phyloP scores from a whole-genome alignment of 1,139 yeast genomes.

The Zygosaccharomyces sapae region DNA sequence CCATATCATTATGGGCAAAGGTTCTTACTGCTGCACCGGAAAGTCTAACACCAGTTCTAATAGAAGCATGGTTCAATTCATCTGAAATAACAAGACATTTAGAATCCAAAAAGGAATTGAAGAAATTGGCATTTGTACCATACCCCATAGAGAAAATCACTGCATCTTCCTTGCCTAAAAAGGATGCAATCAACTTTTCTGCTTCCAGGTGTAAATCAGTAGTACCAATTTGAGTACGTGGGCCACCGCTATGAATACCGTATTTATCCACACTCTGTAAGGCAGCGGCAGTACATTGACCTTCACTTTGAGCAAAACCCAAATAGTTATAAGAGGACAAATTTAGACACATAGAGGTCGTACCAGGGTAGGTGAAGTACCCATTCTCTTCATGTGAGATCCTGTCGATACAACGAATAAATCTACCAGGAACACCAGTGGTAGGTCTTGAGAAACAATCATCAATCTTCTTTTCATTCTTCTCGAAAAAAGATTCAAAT shows the following conservation, averaged over 20 bases:
- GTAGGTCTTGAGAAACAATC: conserved; percentile 96
- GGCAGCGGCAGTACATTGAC: conserved; percentile 82
- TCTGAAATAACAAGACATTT: conserved; percentile 90
- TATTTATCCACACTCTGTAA: conserved; percentile 56
- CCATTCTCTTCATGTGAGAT: conserved; percentile 56
- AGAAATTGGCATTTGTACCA: conserved; percentile 91
- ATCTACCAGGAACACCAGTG: conserved; percentile 96
- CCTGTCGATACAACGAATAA: conserved; percentile 75
- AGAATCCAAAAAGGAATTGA: conserved; percentile 77
- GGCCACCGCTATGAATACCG: conserved; percentile 77
- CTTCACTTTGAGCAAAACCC: conserved; percentile 95
- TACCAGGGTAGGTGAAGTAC: conserved; percentile 66
- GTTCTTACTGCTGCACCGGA: conserved; percentile 93
- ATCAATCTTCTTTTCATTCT: conserved; percentile 85
- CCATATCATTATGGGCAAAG: conserved; percentile 89
- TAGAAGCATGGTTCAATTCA: conserved; percentile 91
- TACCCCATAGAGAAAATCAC: conserved; percentile 90
- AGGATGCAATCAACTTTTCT: conserved; percentile 74
- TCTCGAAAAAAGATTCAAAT: conserved; percentile 89
- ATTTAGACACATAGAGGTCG: conserved; percentile 72
- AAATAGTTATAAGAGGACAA: conserved; percentile 88
- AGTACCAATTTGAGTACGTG: conserved; percentile 72
- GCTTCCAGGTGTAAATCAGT: conserved; percentile 70
- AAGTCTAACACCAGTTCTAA: conserved; percentile 88
- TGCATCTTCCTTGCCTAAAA: conserved; percentile 88